phyloP scores from a whole-genome alignment of 2,329 filamentous ascomycete species.

The Neofusicoccum sp. region DNA sequence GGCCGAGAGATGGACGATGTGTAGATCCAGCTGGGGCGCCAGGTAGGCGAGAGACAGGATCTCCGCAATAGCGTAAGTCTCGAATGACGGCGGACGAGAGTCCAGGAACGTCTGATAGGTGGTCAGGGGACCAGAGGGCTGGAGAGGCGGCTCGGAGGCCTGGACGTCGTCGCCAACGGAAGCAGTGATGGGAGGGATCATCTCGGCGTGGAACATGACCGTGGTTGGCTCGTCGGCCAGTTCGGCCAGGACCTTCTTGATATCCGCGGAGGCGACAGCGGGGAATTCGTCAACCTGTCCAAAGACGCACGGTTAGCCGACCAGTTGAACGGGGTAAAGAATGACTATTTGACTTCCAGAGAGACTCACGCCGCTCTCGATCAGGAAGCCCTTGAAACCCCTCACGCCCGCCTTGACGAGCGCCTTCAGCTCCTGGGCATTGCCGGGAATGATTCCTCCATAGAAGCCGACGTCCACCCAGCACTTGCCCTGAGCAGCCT shows the following conservation, averaged over 20 bases:
- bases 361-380: conserved; percentile 83
- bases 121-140: conserved; percentile 71
- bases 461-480: conserved; percentile 99
- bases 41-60: conserved; percentile 80
- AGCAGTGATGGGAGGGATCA: conserved; percentile 84
- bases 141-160: conserved; percentile 67
- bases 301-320: conserved; percentile 25
- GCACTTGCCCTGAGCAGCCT: conserved; percentile 81
- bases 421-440: conserved; percentile 74
- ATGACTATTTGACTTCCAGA: not conserved
- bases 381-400: conserved; percentile 97
- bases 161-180: conserved; percentile 80
- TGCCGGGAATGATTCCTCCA: conserved; percentile 90
- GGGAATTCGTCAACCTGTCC: conserved; percentile 90
- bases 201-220: conserved; percentile 99
- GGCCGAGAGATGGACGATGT: conserved; percentile 94
- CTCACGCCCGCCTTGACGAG: conserved; percentile 84
- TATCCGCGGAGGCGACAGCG: conserved; percentile 78
- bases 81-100: conserved; percentile 85
- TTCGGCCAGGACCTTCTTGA: conserved; percentile 76
- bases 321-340: not conserved
- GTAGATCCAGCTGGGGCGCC: conserved; percentile 80
- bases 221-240: conserved; percentile 83
- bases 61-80: conserved; percentile 86
- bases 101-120: conserved; percentile 89